Evolutionary conservation across 2,329 filamentous ascomycete species (phyloP), one percentile per base, ranked within the genome.

Genomic region (Pseudocercospora vitis): DNA sequence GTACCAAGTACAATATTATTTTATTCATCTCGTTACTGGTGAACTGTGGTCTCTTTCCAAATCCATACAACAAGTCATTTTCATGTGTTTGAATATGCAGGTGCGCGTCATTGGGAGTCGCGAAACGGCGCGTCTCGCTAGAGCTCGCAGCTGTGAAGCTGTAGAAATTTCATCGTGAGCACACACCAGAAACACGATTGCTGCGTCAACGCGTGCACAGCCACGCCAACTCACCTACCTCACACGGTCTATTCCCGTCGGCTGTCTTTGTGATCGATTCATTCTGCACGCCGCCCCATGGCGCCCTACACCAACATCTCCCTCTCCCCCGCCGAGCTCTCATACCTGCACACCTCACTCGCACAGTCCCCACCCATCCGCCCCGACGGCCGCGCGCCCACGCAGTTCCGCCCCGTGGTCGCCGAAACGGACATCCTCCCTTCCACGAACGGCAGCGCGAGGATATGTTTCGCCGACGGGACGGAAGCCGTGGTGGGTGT

Each of bases 401-500:
- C 85, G 28, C 89, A 96, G 72, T 97, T 97, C 78, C 89, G 94
- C 3, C 90, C 92, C 0, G 78, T 99, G 53, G 84, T 87, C 14
- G 94, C 94, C 55, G 94, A 99, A 76, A 91, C 88, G 50, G 88
- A 89, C 53, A 89, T 97, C 52, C 81, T 99, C 0, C 91, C 94
- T 0, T 85, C 86, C 42, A 87, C 92, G 12, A 95, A 97, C 68
- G 94, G 94, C 57, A 95, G 89, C 72, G 92, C 94, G 55, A 84
- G 95, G 28, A 87, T 99, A 42, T 95, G 92, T 62, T 95, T 97
- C 70, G 85, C 91, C 3, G 94, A 99, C 71, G 94, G 94, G 47
- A 95, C 91, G 1, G 94, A 99, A 73, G 94, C 94, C 5, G 87
- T 99, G 57, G 94, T 96, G 4, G 94, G 94, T 40, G 86, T 96